These are phyloP conservation scores for Chrysoporthe puriensis DNA, from an alignment of 2,329 filamentous ascomycete genomes.

Conservation along the genomic window DNA sequence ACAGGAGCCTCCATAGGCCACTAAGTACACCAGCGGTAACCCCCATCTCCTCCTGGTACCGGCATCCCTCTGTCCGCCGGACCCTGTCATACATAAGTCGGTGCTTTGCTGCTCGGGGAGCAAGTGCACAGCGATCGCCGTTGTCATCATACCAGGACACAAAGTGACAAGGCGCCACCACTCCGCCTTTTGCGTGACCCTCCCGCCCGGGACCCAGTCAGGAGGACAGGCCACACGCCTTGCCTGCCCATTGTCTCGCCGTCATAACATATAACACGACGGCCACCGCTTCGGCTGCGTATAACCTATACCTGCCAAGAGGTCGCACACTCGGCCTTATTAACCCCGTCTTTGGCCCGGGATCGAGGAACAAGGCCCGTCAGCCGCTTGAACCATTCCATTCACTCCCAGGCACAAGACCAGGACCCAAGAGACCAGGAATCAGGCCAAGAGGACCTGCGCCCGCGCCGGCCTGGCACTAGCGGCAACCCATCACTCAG, in stretches of 20 bases:
- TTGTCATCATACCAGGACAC: conserved; percentile 13
- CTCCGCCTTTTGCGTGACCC: conserved; percentile 19
- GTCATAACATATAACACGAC: neutral
- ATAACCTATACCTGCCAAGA: conserved; percentile 5
- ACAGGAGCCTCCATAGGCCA: conserved; percentile 1
- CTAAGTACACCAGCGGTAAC: neutral
- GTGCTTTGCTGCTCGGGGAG: neutral
- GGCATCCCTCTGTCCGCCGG: neutral
- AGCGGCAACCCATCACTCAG: conserved; percentile 22
- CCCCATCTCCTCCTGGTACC: neutral
- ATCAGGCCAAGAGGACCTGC: conserved; percentile 11
- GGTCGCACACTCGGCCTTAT: conserved; percentile 19
- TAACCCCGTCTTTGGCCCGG: conserved; percentile 15
- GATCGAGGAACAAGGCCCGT: neutral
- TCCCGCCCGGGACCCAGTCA: conserved; percentile 20
- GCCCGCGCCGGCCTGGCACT: conserved; percentile 18
- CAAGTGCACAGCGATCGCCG: conserved; percentile 15
- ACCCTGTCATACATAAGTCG: neutral
- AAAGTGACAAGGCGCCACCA: conserved; percentile 17
- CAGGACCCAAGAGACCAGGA: conserved; percentile 5
- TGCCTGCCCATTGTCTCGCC: conserved; percentile 14
- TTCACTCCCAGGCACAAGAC: no score
- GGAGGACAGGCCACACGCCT: conserved; percentile 26
- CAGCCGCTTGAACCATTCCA: neutral
- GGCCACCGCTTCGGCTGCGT: conserved; percentile 12